Conservation (phyloP, 306 rosid genomes). For the Vicia sativa region DNA sequence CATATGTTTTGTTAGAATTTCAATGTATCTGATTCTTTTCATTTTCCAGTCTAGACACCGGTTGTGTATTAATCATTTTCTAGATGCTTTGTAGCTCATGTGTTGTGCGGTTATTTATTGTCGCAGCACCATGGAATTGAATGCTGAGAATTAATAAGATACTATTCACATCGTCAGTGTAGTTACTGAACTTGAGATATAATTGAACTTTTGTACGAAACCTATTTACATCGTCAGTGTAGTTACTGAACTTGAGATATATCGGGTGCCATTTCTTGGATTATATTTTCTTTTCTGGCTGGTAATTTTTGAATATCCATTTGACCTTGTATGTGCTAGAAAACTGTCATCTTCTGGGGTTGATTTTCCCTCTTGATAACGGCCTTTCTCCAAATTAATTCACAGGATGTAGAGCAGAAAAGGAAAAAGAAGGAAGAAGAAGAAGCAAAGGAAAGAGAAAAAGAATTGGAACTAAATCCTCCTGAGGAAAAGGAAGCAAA, state of each 20-base stretch:
- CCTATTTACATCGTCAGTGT: neutral
- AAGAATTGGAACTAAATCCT: constrained; percentile 60
- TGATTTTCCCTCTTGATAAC: constrained; percentile 34
- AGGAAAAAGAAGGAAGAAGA: constrained; percentile 67
- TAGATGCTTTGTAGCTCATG: constrained; percentile 2
- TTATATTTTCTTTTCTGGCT: too few relatives aligned
- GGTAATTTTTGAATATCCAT: too few relatives aligned
- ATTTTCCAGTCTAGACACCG: constrained; percentile 14
- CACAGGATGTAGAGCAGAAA: constrained; percentile 73
- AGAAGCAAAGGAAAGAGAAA: constrained; percentile 56
- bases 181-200: too few relatives aligned
- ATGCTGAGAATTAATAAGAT: neutral
- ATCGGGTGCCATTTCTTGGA: neutral
- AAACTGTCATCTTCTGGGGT: constrained; percentile 25
- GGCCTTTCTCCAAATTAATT: constrained; percentile 29
- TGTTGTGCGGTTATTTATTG: constrained; percentile 23
- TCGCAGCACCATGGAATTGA: neutral
- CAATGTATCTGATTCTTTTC: neutral
- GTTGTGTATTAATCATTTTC: constrained; percentile 7
- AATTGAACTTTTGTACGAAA: neutral
- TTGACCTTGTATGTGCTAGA: neutral
- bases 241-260: neutral
- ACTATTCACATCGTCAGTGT: too few relatives aligned
- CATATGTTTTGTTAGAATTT: constrained; percentile 2
- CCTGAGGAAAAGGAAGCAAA: constrained; percentile 47